phyloP scores from a whole-genome alignment of 2,329 filamentous ascomycete species.

The Sphaceloma murrayae region DNA sequence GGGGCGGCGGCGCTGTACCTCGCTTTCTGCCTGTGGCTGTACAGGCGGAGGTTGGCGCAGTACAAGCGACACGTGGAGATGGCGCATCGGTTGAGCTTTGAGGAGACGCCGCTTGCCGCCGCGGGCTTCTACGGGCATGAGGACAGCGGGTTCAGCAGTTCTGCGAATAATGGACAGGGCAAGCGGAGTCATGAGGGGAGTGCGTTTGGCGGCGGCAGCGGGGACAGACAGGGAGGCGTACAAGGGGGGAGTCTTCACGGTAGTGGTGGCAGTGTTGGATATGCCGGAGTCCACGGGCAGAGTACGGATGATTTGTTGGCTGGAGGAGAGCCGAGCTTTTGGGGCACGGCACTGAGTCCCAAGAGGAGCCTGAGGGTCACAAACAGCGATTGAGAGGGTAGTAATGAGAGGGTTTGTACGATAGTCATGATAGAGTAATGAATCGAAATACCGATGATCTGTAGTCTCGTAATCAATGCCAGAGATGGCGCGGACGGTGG shows the following conservation, averaged over 20 bases:
- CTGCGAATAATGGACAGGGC: slow-evolving; percentile 13
- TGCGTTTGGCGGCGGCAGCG: neutral
- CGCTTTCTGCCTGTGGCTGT: slow-evolving; percentile 63
- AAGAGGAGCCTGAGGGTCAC: slow-evolving; percentile 60
- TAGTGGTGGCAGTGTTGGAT: slow-evolving; percentile 17
- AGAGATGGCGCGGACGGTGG: no score
- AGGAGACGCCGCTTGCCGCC: slow-evolving; percentile 26
- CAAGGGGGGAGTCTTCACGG: slow-evolving; percentile 13
- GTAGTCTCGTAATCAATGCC: no score
- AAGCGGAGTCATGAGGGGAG: neutral
- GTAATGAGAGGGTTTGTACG: neutral
- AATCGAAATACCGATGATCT: no score
- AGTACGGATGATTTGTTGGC: slow-evolving; percentile 50
- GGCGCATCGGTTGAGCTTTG: slow-evolving; percentile 47
- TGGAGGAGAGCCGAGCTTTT: slow-evolving; percentile 60
- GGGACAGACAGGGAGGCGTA: neutral
- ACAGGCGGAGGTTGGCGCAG: slow-evolving; percentile 58
- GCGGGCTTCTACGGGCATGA: slow-evolving; percentile 23
- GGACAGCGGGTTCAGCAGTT: slow-evolving; percentile 19
- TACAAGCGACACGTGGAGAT: slow-evolving; percentile 63
- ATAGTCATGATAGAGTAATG: slow-evolving; percentile 2
- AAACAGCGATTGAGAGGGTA: slow-evolving; percentile 42
- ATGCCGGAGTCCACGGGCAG: slow-evolving; percentile 30
- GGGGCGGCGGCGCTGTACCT: slow-evolving; percentile 54
- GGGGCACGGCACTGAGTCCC: slow-evolving; percentile 56